A percentile compares a stretch with the other conserved stretches of the same genome.
These are phyloP conservation scores for Haplographium delicatum DNA, from an alignment of 495 filamentous ascomycete genomes.

Conservation along the genomic window DNA sequence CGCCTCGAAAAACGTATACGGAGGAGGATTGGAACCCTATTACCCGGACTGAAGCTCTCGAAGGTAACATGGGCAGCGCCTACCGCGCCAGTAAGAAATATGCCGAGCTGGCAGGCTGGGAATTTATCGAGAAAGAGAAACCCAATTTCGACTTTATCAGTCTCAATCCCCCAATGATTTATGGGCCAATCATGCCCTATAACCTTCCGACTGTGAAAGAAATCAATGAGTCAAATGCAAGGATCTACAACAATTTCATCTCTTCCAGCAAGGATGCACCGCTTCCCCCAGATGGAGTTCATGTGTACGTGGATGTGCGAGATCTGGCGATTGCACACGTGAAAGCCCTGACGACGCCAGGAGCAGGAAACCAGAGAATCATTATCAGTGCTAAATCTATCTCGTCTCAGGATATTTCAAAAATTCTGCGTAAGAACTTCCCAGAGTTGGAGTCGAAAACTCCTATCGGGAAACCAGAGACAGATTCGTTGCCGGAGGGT, in stretches of 20 bases:
- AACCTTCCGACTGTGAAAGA: background rate
- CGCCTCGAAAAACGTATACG: slow-evolving; percentile 23
- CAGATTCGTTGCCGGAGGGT: background rate
- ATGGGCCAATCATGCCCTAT: slow-evolving; percentile 2
- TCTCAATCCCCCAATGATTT: slow-evolving; percentile 5
- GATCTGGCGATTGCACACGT: slow-evolving; percentile 10
- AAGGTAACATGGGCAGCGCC: slow-evolving; percentile 31
- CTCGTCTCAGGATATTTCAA: background rate
- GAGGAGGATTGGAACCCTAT: slow-evolving; percentile 35
- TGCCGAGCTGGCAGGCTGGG: slow-evolving; percentile 32
- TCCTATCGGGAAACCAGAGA: slow-evolving; percentile 1
- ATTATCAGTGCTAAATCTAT: background rate
- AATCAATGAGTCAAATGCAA: slow-evolving; percentile 1
- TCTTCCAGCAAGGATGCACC: background rate
- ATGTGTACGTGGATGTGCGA: slow-evolving; percentile 5
- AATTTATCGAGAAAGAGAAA: slow-evolving; percentile 26
- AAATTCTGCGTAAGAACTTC: slow-evolving; percentile 6
- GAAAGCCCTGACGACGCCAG: background rate
- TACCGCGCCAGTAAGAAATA: slow-evolving; percentile 35
- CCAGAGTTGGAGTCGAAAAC: background rate
- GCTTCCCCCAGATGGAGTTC: background rate
- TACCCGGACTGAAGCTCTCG: slow-evolving; percentile 25
- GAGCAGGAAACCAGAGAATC: slow-evolving; percentile 4
- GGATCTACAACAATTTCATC: background rate
- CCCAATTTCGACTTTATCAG: background rate